phyloP scores from a whole-genome alignment of 2,329 filamentous ascomycete species.

The Rutstroemia sp. region DNA sequence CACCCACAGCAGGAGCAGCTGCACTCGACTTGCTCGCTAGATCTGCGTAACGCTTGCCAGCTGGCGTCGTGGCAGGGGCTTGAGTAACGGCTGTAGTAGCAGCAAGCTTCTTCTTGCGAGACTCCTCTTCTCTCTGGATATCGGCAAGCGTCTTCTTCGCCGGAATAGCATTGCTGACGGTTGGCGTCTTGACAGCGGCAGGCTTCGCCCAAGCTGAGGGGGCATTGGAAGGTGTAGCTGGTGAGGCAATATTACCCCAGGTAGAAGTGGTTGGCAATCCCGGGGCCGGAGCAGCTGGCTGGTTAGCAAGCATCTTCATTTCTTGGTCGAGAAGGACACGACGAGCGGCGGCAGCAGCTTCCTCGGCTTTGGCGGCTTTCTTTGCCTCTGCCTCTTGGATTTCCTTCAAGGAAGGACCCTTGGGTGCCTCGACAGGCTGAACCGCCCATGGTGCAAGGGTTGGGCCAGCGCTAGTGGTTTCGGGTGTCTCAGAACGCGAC shows the following conservation, averaged over 20 bases:
- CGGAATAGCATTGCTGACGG: constrained; percentile 24
- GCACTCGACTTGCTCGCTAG: constrained; percentile 68
- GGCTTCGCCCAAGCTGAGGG: constrained; percentile 43
- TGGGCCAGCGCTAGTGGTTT: constrained; percentile 41
- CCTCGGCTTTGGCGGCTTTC: constrained; percentile 84
- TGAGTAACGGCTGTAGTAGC: constrained; percentile 38
- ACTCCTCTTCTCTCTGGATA: constrained; percentile 94
- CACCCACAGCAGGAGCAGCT: constrained; percentile 37
- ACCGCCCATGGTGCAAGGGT: constrained; percentile 94
- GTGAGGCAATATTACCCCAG: constrained; percentile 48
- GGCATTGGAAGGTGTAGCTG: constrained; percentile 21
- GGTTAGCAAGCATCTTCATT: constrained; percentile 42
- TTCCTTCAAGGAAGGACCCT: constrained; percentile 87
- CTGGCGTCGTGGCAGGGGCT: constrained; percentile 34
- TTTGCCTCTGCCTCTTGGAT: constrained; percentile 94
- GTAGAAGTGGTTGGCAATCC: constrained; percentile 83
- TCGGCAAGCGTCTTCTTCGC: constrained; percentile 86
- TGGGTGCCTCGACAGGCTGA: constrained; percentile 65
- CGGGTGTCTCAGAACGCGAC: constrained; percentile 74
- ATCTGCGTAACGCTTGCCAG: constrained; percentile 88
- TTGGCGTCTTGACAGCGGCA: constrained; percentile 33
- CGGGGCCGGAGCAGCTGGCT: constrained; percentile 58
- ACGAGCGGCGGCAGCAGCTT: constrained; percentile 68
- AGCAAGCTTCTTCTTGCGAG: constrained; percentile 64
- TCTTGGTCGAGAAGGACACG: constrained; percentile 78